Evolutionary conservation across 352 stramenopile species (phyloP).

Genomic region (Globisporangium takayamanum): DNA sequence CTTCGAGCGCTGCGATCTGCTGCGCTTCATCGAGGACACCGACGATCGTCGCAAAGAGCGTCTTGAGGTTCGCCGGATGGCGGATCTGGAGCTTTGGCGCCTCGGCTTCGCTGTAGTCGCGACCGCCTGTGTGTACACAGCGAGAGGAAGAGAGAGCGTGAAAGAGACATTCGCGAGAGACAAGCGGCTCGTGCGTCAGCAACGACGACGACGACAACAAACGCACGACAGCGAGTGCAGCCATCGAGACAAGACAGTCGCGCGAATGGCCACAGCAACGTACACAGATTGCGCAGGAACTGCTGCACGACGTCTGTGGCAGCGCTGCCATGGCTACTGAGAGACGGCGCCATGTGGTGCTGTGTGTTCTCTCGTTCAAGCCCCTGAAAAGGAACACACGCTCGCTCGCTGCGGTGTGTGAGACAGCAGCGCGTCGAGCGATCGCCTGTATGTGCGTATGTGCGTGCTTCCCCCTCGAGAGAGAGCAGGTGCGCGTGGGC

Average conservation of each 20-base stretch:
- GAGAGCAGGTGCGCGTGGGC: neutral
- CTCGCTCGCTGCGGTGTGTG: neutral
- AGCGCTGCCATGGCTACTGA: neutral
- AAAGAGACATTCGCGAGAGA: neutral
- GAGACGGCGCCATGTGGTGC: neutral
- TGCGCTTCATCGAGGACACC: constrained; percentile 59
- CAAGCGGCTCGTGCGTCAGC: neutral
- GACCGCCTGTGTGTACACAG: constrained; percentile 28
- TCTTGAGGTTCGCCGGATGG: constrained; percentile 49
- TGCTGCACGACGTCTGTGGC: constrained; percentile 9
- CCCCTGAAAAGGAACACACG: neutral
- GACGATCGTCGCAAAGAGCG: constrained; percentile 60
- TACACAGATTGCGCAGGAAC: constrained; percentile 17
- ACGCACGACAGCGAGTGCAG: constrained; percentile 2
- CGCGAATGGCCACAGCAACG: neutral
- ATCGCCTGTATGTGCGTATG: neutral
- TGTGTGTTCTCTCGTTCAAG: neutral
- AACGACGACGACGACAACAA: neutral
- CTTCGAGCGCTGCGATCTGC: constrained; percentile 60
- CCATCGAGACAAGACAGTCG: neutral
- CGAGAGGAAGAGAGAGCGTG: neutral
- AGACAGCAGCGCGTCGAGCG: neutral
- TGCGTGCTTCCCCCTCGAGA: neutral
- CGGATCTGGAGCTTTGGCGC: constrained; percentile 58
- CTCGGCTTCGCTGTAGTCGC: constrained; percentile 54